Evolutionary conservation across 2,329 filamentous ascomycete species (phyloP).

Genomic region (Fusarium buharicum): DNA sequence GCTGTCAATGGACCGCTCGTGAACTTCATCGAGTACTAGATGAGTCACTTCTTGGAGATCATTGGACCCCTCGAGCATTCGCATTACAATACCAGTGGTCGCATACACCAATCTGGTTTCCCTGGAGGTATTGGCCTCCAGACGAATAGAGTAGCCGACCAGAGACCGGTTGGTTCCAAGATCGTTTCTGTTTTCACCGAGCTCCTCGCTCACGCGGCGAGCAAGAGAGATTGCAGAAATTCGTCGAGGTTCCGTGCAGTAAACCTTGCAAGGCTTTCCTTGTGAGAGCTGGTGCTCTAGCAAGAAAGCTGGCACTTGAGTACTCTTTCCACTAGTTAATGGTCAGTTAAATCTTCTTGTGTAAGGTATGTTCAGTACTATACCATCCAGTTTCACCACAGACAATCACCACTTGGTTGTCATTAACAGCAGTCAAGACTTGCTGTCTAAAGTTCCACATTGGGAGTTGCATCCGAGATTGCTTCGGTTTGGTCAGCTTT

Average conservation of each 20-base stretch:
- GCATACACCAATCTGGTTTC: constrained; percentile 91
- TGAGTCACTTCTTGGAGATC: constrained; percentile 92
- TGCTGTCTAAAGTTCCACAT: constrained; percentile 87
- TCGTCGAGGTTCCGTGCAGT: constrained; percentile 92
- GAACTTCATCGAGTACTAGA: constrained; percentile 95
- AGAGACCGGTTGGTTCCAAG: constrained; percentile 85
- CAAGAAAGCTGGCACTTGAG: constrained; percentile 94
- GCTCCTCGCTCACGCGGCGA: constrained; percentile 90
- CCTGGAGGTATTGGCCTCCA: constrained; percentile 86
- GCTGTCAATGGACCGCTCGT: constrained; percentile 95
- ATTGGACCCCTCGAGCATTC: constrained; percentile 92
- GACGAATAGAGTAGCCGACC: constrained; percentile 91
- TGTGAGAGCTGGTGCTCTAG: constrained; percentile 86
- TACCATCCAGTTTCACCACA: constrained; percentile 95
- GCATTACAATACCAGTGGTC: constrained; percentile 92
- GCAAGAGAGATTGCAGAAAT: constrained; percentile 97
- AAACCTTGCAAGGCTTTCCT: constrained; percentile 88
- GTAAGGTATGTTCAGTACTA: constrained; percentile 14
- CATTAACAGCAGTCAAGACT: constrained; percentile 80
- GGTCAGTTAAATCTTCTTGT: constrained; percentile 35
- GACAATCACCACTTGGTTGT: constrained; percentile 87
- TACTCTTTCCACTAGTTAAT: constrained; percentile 81
- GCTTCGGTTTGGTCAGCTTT: constrained; percentile 45
- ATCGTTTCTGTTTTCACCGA: constrained; percentile 85
- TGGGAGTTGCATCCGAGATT: constrained; percentile 80